These are phyloP conservation scores for Termitomyces sp. DNA, from an alignment of 768 basidiomycete genomes.

Conservation along the genomic window DNA sequence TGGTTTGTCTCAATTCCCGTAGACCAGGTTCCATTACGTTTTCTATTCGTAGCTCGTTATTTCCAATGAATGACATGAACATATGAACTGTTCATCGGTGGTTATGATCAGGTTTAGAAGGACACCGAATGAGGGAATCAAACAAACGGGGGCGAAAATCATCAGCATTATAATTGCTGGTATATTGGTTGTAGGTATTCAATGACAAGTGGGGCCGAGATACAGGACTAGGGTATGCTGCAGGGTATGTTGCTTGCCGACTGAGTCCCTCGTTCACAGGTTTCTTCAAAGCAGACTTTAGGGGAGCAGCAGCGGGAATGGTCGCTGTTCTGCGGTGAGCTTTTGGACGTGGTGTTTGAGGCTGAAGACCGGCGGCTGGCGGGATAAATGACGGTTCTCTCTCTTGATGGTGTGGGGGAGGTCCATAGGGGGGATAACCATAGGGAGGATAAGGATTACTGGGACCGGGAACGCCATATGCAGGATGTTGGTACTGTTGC, in stretches of 20 bases:
- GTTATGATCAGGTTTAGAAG: conserved; percentile 1
- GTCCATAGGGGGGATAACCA: conserved; percentile 22
- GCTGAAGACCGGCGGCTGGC: conserved; percentile 9
- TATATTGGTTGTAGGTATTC: conserved; percentile 4
- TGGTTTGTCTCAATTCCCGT: conserved; percentile 51
- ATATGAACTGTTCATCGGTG: conserved; percentile 52
- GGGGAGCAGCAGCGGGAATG: conserved; percentile 23
- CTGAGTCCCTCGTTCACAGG: conserved; percentile 20
- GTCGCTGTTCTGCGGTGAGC: conserved; percentile 31
- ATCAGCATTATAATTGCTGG: conserved; percentile 12
- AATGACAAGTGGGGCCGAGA: conserved; percentile 5
- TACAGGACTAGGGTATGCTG: conserved; percentile 10
- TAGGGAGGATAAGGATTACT: conserved; percentile 36
- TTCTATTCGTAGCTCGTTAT: conserved; percentile 61
- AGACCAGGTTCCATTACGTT: conserved; percentile 46
- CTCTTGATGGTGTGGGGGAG: conserved; percentile 22
- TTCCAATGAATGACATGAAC: conserved; percentile 65
- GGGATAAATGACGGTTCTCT: conserved; percentile 16
- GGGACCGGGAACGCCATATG: conserved; percentile 31
- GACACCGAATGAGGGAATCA: conserved; percentile 12
- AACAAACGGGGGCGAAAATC: conserved; percentile 28
- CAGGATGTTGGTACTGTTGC: conserved; percentile 37
- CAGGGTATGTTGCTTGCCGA: conserved; percentile 20
- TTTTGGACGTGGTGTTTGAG: conserved; percentile 23
- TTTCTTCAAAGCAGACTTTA: conserved; percentile 62